Evolutionary conservation across 148 eudicot species (phyloP), one percentile per base, ranked within the genome.

Genomic region (Fagopyrum homotropicum): DNA sequence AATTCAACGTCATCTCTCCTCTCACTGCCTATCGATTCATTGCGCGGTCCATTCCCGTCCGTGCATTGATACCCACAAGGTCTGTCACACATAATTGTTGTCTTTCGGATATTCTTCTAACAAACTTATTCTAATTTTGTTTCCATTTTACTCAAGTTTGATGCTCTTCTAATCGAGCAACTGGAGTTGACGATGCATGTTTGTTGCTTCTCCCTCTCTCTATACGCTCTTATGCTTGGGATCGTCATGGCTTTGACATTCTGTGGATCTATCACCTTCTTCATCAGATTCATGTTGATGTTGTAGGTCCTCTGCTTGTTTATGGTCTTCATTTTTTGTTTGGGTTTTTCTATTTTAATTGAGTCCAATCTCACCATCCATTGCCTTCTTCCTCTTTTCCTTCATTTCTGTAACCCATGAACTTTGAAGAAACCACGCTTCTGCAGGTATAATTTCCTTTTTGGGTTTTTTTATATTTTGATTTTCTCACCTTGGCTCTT

Each of bases 211-310:
- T 22, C 26, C 26, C 26, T 22, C 26, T 22, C 26, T 22, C 26
- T 22, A 22, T 22, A 22, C 26, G 26, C 97, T 71, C 49, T 94
- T 88, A 82, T 94, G 80, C 47, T 94, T 43, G 98, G 98, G 73
- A 80, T 94, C 3, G 91, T 97, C 22, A 40, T 90, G 61, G 79
- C 97, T 7, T 22, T 94, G 83, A 94, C 91, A 96, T 75, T 94
- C 0, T 91, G 98, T 80, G 98, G 98, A 19, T 94, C 93, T 29
- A 90, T 94, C 1, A 94, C 98, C 22, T 93, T 93, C 70, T 91
- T 90, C 16, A 82, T 94, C 0, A 97, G 98, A 14, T 91, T 94
- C 72, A 46, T 94, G 82, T 77, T 94, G 89, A 85, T 94, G 86
- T 97, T 97, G 0, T 94, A 96, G 98, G 98, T 91, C 3, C 80